A percentile compares a stretch with the other conserved stretches of the same genome.
These are phyloP conservation scores for Triticum timopheevii DNA, from an alignment of 176 grass and related monocot species.

Conservation along the genomic window DNA sequence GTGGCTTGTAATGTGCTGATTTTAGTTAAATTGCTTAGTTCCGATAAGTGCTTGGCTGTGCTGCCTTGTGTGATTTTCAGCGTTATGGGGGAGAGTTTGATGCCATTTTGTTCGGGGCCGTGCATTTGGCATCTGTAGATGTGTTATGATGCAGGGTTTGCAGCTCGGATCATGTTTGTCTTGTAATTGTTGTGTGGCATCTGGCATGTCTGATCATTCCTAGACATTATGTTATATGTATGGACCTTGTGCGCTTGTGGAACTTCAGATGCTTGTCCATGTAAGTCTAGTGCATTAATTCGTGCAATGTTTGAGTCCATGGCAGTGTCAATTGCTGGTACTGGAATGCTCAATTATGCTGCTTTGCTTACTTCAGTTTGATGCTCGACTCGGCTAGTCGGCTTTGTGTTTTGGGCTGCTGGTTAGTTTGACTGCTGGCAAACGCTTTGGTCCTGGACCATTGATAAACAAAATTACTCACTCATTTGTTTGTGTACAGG, in stretches of 20 bases:
- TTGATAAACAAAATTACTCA: no score
- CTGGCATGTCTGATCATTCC: neutral
- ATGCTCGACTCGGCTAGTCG: no score
- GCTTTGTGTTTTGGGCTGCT: neutral
- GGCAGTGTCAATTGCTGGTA: neutral
- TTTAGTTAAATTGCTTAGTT: neutral
- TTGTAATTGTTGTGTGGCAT: neutral
- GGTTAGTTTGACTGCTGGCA: no score
- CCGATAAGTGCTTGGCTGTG: neutral
- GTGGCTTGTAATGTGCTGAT: neutral
- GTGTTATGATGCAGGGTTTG: neutral
- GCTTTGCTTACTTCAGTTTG: neutral
- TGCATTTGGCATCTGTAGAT: neutral
- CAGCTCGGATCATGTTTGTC: neutral
- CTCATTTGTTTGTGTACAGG: neutral
- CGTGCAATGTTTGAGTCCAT: neutral
- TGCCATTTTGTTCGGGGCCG: neutral
- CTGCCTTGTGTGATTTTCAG: neutral
- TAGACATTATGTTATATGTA: neutral
- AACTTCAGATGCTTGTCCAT: neutral
- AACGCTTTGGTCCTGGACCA: no score
- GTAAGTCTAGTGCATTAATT: neutral
- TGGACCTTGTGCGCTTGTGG: neutral
- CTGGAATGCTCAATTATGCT: neutral
- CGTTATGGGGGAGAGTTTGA: neutral